These are phyloP conservation scores for Copromyces sp. DNA, from an alignment of 495 filamentous ascomycete genomes.

Conservation along the genomic window DNA sequence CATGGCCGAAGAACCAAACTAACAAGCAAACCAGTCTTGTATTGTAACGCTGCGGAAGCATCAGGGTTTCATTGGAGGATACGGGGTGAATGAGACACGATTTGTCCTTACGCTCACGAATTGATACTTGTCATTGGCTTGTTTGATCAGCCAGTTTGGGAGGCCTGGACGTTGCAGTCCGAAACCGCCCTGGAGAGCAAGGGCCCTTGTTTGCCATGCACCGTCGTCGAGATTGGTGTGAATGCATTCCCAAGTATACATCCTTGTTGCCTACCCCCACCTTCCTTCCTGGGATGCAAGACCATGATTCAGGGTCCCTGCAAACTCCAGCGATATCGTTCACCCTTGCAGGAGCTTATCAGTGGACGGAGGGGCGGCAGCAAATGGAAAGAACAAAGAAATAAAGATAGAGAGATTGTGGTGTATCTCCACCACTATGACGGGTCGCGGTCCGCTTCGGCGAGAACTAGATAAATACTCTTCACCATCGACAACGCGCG, in stretches of 20 bases:
- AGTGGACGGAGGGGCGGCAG: neutral
- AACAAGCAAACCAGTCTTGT: too few species aligned
- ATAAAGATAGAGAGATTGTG: neutral
- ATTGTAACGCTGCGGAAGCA: neutral
- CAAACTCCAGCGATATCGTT: neutral
- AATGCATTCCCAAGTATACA: constrained; percentile 1
- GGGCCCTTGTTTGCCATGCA: neutral
- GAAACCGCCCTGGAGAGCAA: neutral
- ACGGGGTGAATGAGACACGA: neutral
- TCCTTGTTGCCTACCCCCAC: neutral
- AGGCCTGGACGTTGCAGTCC: neutral
- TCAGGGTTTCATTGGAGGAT: neutral
- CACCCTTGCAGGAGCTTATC: neutral
- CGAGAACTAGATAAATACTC: neutral
- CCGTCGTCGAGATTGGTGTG: neutral
- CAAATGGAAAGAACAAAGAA: neutral
- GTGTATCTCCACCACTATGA: neutral
- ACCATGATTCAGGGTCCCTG: neutral
- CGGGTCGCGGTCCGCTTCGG: neutral
- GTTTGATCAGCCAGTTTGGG: neutral
- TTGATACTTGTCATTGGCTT: neutral
- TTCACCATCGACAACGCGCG: neutral
- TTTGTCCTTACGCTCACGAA: neutral
- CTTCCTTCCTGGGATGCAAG: neutral
- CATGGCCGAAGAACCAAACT: too few species aligned